Evolutionary conservation across 257 asterid species (phyloP).

Genomic region (Nicotiana undulata): DNA sequence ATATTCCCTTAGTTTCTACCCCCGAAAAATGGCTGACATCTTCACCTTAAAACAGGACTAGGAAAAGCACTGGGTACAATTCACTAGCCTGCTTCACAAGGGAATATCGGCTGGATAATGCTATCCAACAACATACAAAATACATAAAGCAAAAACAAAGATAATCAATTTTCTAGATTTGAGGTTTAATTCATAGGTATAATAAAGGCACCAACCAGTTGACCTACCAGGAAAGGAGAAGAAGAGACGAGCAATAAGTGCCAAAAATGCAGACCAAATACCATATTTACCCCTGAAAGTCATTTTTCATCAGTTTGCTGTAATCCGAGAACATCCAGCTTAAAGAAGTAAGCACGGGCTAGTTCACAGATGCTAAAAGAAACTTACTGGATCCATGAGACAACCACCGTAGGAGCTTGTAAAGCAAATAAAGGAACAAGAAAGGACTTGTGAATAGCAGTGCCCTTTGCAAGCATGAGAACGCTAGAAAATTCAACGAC

Average conservation of each 20-base stretch:
- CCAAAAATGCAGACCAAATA: conserved; percentile 87
- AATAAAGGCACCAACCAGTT: neutral
- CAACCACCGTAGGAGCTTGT: conserved; percentile 66
- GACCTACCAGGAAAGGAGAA: conserved; percentile 66
- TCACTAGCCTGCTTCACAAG: neutral
- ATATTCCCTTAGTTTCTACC: neutral
- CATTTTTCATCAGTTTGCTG: conserved; percentile 1
- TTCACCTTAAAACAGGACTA: neutral
- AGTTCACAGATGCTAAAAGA: neutral
- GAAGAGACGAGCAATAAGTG: conserved; percentile 86
- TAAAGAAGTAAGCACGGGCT: neutral
- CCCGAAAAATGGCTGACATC: neutral
- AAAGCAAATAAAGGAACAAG: conserved; percentile 80
- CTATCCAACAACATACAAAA: neutral
- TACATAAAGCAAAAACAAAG: neutral
- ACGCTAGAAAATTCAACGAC: conserved; percentile 12
- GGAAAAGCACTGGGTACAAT: neutral
- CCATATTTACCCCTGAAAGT: conserved; percentile 89
- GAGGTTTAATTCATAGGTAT: conserved; percentile 1
- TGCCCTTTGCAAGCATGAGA: conserved; percentile 73
- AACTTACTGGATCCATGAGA: conserved; percentile 83
- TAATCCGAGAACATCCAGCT: neutral
- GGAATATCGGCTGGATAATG: neutral
- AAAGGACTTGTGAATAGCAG: conserved; percentile 75
- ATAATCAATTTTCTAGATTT: neutral